These are phyloP conservation scores for Colletotrichum theobromicola DNA, from an alignment of 2,329 filamentous ascomycete genomes.

Conservation along the genomic window DNA sequence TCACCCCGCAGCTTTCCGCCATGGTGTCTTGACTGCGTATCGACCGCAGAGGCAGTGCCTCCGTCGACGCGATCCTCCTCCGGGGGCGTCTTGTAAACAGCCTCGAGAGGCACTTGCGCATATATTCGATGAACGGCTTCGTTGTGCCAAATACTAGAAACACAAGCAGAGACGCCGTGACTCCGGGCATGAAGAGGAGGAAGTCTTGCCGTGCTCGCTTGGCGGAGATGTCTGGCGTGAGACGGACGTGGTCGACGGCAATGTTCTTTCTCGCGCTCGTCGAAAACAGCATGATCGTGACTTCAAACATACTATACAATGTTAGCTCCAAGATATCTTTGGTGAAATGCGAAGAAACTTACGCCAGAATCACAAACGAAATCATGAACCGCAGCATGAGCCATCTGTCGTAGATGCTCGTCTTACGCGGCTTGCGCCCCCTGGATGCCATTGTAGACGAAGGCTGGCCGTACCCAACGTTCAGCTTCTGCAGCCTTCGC, in stretches of 20 bases:
- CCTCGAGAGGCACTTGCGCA: background rate
- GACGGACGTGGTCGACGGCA: constrained; percentile 28
- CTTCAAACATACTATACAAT: constrained; percentile 35
- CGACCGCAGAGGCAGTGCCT: background rate
- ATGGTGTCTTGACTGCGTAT: background rate
- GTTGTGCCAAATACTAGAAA: constrained; percentile 29
- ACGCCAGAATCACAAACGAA: constrained; percentile 45
- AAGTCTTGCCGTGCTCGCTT: constrained; percentile 17
- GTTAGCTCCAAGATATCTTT: background rate
- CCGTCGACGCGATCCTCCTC: background rate
- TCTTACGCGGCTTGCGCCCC: background rate
- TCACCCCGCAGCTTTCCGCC: background rate
- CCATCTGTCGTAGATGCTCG: constrained; percentile 47
- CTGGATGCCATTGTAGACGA: background rate
- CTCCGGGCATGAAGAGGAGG: constrained; percentile 27
- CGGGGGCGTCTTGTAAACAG: background rate
- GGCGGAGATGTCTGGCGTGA: constrained; percentile 35
- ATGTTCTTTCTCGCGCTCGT: constrained; percentile 35
- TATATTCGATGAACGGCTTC: constrained; percentile 22
- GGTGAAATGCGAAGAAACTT: background rate
- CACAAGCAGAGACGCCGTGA: constrained; percentile 23
- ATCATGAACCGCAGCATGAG: constrained; percentile 49
- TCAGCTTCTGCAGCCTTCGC: background rate
- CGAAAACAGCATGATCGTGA: constrained; percentile 41
- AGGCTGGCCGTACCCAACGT: background rate